Base-by-base conservation (phyloP, 257 asterid species). In the Ocimum tenuiflorum region DNA sequence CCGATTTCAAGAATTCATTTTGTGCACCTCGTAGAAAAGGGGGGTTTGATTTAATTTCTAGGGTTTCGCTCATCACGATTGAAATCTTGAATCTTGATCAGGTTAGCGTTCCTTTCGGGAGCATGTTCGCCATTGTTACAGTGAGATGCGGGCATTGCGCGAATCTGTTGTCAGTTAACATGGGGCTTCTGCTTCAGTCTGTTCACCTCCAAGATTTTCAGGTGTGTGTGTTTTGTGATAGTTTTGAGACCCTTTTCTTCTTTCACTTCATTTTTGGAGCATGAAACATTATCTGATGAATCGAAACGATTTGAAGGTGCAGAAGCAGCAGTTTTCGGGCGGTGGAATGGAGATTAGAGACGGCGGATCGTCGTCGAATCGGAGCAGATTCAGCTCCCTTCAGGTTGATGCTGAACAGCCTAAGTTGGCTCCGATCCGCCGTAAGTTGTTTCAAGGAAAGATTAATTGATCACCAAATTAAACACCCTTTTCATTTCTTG, bases 141-240 rank as follows among this genome's bases (percentile, higher is more conserved):
- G 98, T 91, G 13, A 82, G 96, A 79, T 91, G 98, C 67, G 98
- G 98, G 24, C 96, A 91, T 67, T 91, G 98, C 53, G 59, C 88
- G 3, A 89, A 91, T 81, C 65, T 91, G 83, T 87, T 91, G 56
- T 82, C 96, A 22, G 96, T 87, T 51, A 89, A 87, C 65, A 77
- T 87, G 73, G 92, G 87, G 58, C 85, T 87, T 69, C 4, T 27
- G 31, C 31, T 27, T 4, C 31, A 27, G 31, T 75, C 91, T 63
- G 81, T 74, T 67, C 92, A 94, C 42, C 81, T 72, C 68, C 94
- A 86, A 82, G 87, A 86, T 80, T 62, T 80, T 56, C 96, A 91
- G 96, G 98, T 91, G 31, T 1, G 31, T 27, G 31, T 27, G 31
- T 27, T 27, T 27, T 27, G 31, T 27, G 31, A 27, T 27, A 27